Conservation (phyloP, 1,284 basidiomycete genomes). For the Trichosporon ovoides region DNA sequence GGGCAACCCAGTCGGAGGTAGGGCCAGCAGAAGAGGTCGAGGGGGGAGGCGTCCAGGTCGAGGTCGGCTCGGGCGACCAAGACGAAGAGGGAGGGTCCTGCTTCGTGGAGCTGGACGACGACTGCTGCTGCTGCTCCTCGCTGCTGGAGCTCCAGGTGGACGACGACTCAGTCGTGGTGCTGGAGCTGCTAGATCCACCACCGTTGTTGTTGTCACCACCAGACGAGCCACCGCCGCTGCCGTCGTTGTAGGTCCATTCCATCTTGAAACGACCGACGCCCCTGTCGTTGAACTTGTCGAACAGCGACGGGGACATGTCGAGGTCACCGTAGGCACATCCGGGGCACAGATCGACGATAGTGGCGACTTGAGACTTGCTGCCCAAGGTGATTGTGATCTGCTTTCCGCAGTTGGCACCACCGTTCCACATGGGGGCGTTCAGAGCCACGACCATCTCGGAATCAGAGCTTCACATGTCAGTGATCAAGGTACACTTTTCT, state of each 20-base stretch:
- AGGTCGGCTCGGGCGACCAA: conserved; percentile 31
- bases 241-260: conserved; percentile 56
- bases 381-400: conserved; percentile 59
- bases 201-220: conserved; percentile 1
- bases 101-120: conserved; percentile 27
- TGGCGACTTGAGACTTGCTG: conserved; percentile 60
- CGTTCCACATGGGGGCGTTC: conserved; percentile 46
- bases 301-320: conserved; percentile 71
- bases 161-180: too few species aligned
- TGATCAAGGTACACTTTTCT: too few species aligned
- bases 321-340: conserved; percentile 56
- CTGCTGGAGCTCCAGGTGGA: background rate
- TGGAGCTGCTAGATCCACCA: background rate
- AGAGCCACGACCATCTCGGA: conserved; percentile 47
- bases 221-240: conserved; percentile 14
- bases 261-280: conserved; percentile 57
- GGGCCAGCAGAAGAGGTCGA: conserved; percentile 28
- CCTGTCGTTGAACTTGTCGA: conserved; percentile 50
- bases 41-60: conserved; percentile 23
- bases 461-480: conserved; percentile 4
- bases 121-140: conserved; percentile 6
- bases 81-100: conserved; percentile 34
- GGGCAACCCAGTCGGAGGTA: conserved; percentile 11
- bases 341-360: conserved; percentile 59
- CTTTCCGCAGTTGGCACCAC: conserved; percentile 60